Conservation (phyloP, 164 flowering plant genomes). For the Tetrastigma voinierianum region DNA sequence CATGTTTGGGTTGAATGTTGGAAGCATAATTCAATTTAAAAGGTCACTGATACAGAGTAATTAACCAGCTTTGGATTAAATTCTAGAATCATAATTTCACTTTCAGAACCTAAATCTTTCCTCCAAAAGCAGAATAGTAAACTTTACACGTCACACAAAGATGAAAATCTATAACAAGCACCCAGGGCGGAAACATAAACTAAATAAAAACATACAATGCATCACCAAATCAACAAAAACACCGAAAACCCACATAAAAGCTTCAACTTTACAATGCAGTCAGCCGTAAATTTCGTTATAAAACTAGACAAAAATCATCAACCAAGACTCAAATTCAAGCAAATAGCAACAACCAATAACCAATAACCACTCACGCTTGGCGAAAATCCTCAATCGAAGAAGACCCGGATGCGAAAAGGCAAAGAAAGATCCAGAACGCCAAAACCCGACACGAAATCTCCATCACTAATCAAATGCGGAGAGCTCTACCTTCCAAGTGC, state of each 20-base stretch:
- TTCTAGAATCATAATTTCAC: too few relatives aligned
- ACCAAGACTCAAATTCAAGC: background rate
- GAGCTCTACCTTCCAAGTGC: constrained; percentile 12
- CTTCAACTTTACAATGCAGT: background rate
- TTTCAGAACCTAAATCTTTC: too few relatives aligned
- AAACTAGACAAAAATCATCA: background rate
- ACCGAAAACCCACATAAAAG: background rate
- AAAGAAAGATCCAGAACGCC: constrained; percentile 27
- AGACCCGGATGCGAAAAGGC: constrained; percentile 42
- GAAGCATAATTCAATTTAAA: too few relatives aligned
- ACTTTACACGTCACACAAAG: too few relatives aligned
- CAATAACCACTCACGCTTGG: constrained; percentile 73
- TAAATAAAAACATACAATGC: constrained; percentile 2
- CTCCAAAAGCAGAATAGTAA: too few relatives aligned
- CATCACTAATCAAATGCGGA: constrained; percentile 31
- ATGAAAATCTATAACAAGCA: background rate
- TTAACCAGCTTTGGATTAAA: too few relatives aligned
- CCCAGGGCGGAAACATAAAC: background rate
- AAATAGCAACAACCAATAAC: background rate
- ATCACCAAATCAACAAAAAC: background rate
- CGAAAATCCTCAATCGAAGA: constrained; percentile 50
- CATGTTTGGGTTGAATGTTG: too few relatives aligned
- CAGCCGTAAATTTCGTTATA: background rate
- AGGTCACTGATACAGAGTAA: too few relatives aligned
- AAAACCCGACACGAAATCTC: constrained; percentile 32